Percentiles rank a stretch among this genome's conserved stretches.
These are phyloP conservation scores for Xylariales sp. DNA, from an alignment of 2,329 filamentous ascomycete genomes.

Conservation along the genomic window DNA sequence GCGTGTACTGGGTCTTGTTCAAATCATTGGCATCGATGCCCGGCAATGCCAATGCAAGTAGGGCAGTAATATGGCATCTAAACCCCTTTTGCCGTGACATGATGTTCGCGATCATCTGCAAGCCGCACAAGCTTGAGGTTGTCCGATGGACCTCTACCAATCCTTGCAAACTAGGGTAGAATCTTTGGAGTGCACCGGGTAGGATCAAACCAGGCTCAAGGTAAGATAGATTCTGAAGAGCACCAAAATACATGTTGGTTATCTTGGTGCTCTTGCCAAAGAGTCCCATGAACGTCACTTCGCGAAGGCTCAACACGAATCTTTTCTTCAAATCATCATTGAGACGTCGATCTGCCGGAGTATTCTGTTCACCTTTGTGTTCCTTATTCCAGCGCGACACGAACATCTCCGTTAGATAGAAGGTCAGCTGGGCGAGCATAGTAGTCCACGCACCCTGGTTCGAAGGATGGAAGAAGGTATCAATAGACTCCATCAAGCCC, in stretches of 20 bases:
- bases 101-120: conserved; percentile 87
- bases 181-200: conserved; percentile 87
- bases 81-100: conserved; percentile 95
- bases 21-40: conserved; percentile 97
- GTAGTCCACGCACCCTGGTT: conserved; percentile 92
- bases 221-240: conserved; percentile 83
- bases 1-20: conserved; percentile 89
- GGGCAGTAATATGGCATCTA: conserved; percentile 87
- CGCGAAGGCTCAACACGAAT: conserved; percentile 83
- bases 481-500: conserved; percentile 86
- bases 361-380: conserved; percentile 83
- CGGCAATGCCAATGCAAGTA: conserved; percentile 87
- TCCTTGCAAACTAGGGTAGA: conserved; percentile 95
- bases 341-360: conserved; percentile 73
- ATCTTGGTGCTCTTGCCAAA: conserved; percentile 93
- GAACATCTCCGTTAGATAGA: conserved; percentile 92
- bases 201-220: conserved; percentile 88
- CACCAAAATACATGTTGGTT: conserved; percentile 86
- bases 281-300: conserved; percentile 97
- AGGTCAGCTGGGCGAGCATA: conserved; percentile 82
- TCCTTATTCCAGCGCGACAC: conserved; percentile 97
- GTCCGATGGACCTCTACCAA: conserved; percentile 96
- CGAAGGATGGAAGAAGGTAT: conserved; percentile 98
- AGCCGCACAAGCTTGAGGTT: conserved; percentile 83
- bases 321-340: conserved; percentile 77